Evolutionary conservation across 2,329 filamentous ascomycete genomes (phyloP).

Genomic region (Diaporthe australafricana): DNA sequence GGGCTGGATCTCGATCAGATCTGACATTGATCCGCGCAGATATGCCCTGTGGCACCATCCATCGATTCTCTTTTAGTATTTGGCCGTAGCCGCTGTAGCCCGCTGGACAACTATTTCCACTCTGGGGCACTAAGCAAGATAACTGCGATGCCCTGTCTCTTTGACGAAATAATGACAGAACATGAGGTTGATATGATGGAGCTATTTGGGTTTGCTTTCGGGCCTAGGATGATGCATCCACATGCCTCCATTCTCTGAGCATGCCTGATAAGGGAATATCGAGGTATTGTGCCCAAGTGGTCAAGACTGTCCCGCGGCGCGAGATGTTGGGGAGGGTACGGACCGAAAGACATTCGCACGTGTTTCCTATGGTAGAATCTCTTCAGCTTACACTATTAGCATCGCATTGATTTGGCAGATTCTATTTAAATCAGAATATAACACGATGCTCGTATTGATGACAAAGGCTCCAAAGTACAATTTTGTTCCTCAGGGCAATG

Average conservation of each 20-base stretch:
- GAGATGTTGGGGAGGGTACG: too few relatives aligned
- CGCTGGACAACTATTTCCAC: not conserved
- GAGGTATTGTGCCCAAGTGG: not conserved
- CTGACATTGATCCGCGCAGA: not conserved
- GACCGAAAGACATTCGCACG: not conserved
- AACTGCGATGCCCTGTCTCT: not conserved
- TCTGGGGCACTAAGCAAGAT: not conserved
- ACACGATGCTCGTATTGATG: not conserved
- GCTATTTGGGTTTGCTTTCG: not conserved
- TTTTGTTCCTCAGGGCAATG: not conserved
- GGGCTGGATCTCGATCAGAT: constrained; percentile 23
- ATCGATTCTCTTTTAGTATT: not conserved
- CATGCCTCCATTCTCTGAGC: not conserved
- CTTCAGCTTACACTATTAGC: not conserved
- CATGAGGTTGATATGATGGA: not conserved
- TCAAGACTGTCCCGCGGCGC: not conserved
- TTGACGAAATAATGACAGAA: not conserved
- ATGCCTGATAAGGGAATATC: not conserved
- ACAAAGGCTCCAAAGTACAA: too few relatives aligned
- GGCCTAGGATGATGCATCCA: too few relatives aligned
- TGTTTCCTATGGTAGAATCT: not conserved
- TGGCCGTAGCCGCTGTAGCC: constrained; percentile 13
- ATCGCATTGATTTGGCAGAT: not conserved
- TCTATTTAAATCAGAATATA: not conserved
- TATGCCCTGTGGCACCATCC: not conserved